Base-by-base conservation (phyloP, 352 stramenopile genomes). In the Pythium volutum region DNA sequence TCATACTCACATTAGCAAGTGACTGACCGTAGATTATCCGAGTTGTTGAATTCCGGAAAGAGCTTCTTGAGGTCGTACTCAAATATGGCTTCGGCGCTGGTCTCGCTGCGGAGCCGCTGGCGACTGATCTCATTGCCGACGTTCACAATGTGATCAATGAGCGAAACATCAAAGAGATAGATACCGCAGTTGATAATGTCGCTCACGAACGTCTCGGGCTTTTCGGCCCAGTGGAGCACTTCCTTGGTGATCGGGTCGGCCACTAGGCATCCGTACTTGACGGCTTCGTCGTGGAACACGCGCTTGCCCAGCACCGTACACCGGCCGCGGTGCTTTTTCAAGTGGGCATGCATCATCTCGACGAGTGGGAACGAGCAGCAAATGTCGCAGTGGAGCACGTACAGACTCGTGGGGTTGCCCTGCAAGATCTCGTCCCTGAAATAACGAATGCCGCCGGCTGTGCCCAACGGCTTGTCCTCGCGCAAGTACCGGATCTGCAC, bases 101-200 rank as follows among this genome's bases (percentile, higher is more conserved):
- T 90, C 55, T 91, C 87, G 64, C 69, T 88, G 26, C 83, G 81
- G 34, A 91, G 74, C n/a, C 84, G 71, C 63, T 92, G 85, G 23
- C 77, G 76, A 68, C 83, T 91, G 66, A 92, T 79, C 50, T 85
- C 77, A 65, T 96, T 84, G 23, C 87, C 87, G 49, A 96, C 73
- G 16, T 71, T 72, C 33, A 95, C 75, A 55, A 96, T 87, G 25
- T 73, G 74, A 36, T 93, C 81, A 59, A 96, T 81, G 38, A 96
- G 68, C 41, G 85, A 75, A 18, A 91, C 81, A 45, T 93, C 81
- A 46, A 96, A 88, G 22, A 96, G 74, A 68, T 96, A 96, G 62
- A 96, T 89, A 14, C 87, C 87, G 48, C 87, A 96, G 66, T 96
- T 96, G 74, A 96, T 96, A 43, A 95, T 88, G 65, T 96, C 85